phyloP scores from a whole-genome alignment of 2,329 filamentous ascomycete genomes.

The Calycina herbarum region DNA sequence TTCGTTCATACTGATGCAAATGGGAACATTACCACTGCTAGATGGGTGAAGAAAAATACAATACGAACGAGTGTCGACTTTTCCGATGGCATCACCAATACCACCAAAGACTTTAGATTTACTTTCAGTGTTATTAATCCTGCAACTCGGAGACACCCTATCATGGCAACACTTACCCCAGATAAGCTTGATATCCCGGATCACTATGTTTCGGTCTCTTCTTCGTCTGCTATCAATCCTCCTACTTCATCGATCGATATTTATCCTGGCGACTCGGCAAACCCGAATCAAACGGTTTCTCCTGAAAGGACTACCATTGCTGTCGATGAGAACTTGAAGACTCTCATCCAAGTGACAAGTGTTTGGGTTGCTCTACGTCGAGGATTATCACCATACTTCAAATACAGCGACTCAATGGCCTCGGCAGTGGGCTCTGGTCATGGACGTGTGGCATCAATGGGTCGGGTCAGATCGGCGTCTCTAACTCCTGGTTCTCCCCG shows the following conservation, averaged over 20 bases:
- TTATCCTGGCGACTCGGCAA: slow-evolving; percentile 18
- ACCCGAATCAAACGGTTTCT: slow-evolving; percentile 21
- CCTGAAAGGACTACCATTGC: slow-evolving; percentile 39
- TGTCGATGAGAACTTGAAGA: slow-evolving; percentile 47
- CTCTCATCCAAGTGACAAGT: slow-evolving; percentile 52
- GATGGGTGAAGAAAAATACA: slow-evolving; percentile 63
- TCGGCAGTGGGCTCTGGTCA: slow-evolving; percentile 13
- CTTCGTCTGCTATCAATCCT: slow-evolving; percentile 50
- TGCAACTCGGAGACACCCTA: slow-evolving; percentile 67
- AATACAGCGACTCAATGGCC: slow-evolving; percentile 36
- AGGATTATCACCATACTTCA: slow-evolving; percentile 44
- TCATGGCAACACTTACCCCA: slow-evolving; percentile 68
- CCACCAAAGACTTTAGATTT: slow-evolving; percentile 54
- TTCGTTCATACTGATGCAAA: slow-evolving; percentile 56
- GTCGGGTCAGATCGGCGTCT: slow-evolving; percentile 30
- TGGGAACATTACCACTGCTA: slow-evolving; percentile 59
- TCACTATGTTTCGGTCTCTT: slow-evolving; percentile 59
- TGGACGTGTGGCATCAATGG: slow-evolving; percentile 13
- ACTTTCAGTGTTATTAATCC: slow-evolving; percentile 77
- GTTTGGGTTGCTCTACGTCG: slow-evolving; percentile 52
- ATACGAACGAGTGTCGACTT: slow-evolving; percentile 38
- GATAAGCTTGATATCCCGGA: slow-evolving; percentile 69
- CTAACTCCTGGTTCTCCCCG: slow-evolving; percentile 29
- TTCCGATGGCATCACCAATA: slow-evolving; percentile 31
- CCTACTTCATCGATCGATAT: slow-evolving; percentile 25